Evolutionary conservation across 148 eudicot species (phyloP).

Genomic region (Rheum nobile): DNA sequence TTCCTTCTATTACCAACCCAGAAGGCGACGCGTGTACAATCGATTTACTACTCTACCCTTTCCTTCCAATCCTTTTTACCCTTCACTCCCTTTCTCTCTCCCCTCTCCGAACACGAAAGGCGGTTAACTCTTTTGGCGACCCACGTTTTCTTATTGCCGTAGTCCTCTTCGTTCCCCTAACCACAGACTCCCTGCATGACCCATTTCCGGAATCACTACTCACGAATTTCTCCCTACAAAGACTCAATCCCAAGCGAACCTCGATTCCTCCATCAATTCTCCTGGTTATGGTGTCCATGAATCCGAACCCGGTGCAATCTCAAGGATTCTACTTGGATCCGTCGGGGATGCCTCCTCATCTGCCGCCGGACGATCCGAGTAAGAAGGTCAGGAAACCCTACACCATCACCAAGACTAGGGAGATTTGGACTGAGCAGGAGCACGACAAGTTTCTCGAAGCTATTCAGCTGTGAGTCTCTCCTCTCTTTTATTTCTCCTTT

Average conservation of each 20-base stretch:
- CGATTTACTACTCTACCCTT: background rate
- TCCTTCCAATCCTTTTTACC: background rate
- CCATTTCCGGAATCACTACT: background rate
- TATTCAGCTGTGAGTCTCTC: conserved; percentile 36
- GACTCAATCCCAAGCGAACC: background rate
- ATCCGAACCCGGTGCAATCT: conserved; percentile 15
- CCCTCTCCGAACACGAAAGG: background rate
- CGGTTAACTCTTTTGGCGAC: background rate
- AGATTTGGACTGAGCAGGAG: conserved; percentile 55
- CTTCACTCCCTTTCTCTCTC: background rate
- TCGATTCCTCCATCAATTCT: background rate
- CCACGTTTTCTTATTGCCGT: background rate
- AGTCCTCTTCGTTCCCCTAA: background rate
- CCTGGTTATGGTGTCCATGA: conserved; percentile 22
- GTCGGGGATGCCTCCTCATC: conserved; percentile 13
- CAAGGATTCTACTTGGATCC: conserved; percentile 21
- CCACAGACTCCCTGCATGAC: background rate
- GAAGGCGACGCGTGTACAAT: background rate
- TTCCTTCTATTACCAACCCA: background rate
- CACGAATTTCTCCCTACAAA: background rate
- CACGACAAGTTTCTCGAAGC: conserved; percentile 65
- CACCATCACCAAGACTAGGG: conserved; percentile 53
- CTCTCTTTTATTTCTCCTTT: background rate
- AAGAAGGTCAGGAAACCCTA: conserved; percentile 51
- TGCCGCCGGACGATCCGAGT: conserved; percentile 25